Base-by-base conservation (phyloP, 2,329 filamentous ascomycete genomes). In the Verticillium longisporum region DNA sequence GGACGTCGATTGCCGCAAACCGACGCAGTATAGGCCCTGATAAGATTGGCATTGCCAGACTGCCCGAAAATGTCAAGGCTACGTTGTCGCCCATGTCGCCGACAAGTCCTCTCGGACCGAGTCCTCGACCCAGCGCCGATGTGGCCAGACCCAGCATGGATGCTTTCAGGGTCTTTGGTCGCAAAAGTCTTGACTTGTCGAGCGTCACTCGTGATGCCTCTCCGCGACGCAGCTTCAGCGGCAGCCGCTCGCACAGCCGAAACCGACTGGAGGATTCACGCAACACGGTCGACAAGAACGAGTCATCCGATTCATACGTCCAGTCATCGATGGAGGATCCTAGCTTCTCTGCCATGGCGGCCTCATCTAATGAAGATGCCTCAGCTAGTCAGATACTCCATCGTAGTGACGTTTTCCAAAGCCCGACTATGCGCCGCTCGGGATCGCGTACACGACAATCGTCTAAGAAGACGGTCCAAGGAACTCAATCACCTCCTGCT, bases 321-420 rank as follows among this genome's bases (percentile, higher is more conserved):
- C 88, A 89, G 67, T 92, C 45, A 68, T 88, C 63, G 81, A 88
- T 69, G 83, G 91, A 91, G 59, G 90, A 89, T 55, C 88, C 87
- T 0, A 91, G 88, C 69, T 74, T 89, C 61, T 93, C 90, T 1
- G 91, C 87, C 2, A 78, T 88, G 36, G 80, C 88, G 1, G 80
- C 87, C 4, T 90, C 89, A 3, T 87, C 86, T 0, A 85, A 83
- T 60, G 57, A 59, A 21, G 91, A 93, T 61, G 88, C 89, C 56
- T 96, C 93, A 3, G 94, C 91, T 2, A 98, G 94, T 71, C 92
- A 97, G 73, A 97, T 98, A 41, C 77, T 99, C 9, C 84, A 86
- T 59, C 87, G 90, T 37, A 97, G 92, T 67, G 91, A 95, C 67
- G 89, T 97, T 9, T 98, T 99, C 69, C 87, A 90, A 66, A 88